phyloP scores from a whole-genome alignment of 2,329 filamentous ascomycete genomes.

The Trichoderma sp. region DNA sequence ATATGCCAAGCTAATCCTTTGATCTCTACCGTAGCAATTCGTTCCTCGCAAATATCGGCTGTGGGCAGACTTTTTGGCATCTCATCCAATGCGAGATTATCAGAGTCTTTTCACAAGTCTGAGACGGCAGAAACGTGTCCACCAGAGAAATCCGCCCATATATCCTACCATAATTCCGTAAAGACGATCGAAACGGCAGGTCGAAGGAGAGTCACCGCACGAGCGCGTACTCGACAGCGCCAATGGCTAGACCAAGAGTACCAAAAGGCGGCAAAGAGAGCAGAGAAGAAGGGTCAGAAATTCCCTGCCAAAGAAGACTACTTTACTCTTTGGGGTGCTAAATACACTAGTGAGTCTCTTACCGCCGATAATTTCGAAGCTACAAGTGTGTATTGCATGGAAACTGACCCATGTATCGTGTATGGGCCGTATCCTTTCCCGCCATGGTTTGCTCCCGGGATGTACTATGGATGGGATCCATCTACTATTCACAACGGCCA shows the following conservation, averaged over 20 bases:
- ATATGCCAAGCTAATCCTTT: background rate
- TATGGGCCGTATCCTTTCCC: constrained; percentile 50
- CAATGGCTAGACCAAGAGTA: constrained; percentile 57
- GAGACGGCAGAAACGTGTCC: constrained; percentile 52
- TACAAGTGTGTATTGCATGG: background rate
- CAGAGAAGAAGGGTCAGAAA: constrained; percentile 50
- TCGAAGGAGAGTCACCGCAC: background rate
- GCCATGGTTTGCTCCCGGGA: constrained; percentile 43
- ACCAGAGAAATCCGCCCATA: constrained; percentile 64
- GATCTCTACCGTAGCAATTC: background rate
- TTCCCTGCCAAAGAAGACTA: constrained; percentile 52
- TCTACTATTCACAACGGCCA: constrained; percentile 35
- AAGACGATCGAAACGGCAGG: constrained; percentile 21
- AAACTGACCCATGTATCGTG: constrained; percentile 27
- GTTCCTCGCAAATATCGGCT: constrained; percentile 15
- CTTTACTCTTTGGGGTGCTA: constrained; percentile 56
- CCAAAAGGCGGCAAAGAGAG: constrained; percentile 51
- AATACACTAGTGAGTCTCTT: constrained; percentile 41
- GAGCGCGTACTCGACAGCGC: constrained; percentile 27
- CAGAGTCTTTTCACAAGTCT: constrained; percentile 46
- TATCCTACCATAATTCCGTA: constrained; percentile 73
- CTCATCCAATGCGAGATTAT: constrained; percentile 35
- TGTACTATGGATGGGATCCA: constrained; percentile 50
- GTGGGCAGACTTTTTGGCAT: constrained; percentile 29
- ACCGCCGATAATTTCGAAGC: background rate